A percentile compares a stretch with the other conserved stretches of the same genome.
phyloP scores from a whole-genome alignment of 2,329 filamentous ascomycete genomes.

The Colletotrichum lupini region DNA sequence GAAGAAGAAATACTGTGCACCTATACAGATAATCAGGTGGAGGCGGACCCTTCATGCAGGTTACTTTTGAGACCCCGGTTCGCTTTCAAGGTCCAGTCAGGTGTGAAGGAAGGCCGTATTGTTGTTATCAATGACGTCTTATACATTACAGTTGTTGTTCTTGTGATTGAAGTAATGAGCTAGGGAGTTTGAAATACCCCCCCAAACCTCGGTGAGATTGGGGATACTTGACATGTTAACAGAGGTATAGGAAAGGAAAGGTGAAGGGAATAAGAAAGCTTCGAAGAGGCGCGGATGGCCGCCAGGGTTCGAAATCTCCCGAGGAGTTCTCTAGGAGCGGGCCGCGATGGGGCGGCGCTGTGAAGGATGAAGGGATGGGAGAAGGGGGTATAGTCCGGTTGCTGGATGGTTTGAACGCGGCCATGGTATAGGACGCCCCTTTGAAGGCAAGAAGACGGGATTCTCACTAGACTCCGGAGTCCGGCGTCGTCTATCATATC shows the following conservation, averaged over 20 bases:
- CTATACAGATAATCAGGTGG: too few relatives aligned
- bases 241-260: not conserved
- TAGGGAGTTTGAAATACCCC: not conserved
- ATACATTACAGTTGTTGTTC: not conserved
- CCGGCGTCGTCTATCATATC: slow-evolving; percentile 11
- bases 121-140: not conserved
- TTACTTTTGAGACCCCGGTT: not conserved
- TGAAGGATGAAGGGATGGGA: not conserved
- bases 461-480: not conserved
- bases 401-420: not conserved
- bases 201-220: not conserved
- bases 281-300: not conserved
- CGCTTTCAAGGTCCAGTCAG: not conserved
- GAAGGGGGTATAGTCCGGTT: not conserved
- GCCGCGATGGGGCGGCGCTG: not conserved
- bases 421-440: not conserved
- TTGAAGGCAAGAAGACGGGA: not conserved
- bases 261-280: not conserved
- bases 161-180: not conserved
- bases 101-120: not conserved
- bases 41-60: not conserved
- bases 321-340: not conserved
- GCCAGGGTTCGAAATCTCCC: not conserved
- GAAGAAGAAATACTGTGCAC: not conserved
- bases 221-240: not conserved